Conservation (phyloP, 176 grass and related monocot species). For the Eremochloa ophiuroides region DNA sequence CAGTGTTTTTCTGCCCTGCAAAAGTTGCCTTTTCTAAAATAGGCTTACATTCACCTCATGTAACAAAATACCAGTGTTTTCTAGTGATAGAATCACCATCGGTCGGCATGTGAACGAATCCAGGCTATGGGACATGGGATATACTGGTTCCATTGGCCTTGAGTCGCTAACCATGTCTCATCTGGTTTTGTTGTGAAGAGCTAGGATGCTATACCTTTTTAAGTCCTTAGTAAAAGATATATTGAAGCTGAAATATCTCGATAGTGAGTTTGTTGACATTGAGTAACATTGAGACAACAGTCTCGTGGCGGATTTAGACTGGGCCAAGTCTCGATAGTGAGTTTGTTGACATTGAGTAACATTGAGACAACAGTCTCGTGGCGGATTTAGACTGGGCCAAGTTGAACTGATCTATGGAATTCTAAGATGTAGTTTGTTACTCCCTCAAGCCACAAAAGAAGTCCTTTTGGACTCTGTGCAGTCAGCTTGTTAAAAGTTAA, state of each 20-base stretch:
- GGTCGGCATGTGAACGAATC: not conserved
- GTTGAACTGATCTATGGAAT: not conserved
- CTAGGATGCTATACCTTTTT: not conserved
- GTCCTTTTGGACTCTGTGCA: not conserved
- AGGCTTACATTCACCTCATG: not conserved
- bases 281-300: not conserved
- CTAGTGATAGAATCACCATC: not conserved
- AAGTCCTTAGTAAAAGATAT: not conserved
- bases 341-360: not conserved
- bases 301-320: not conserved
- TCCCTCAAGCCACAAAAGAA: not conserved
- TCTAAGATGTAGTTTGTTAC: not conserved
- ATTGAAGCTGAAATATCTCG: not conserved
- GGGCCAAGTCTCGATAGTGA: not conserved
- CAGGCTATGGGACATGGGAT: not conserved
- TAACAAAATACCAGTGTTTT: constrained; percentile 9
- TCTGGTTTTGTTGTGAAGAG: not conserved
- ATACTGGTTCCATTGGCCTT: not conserved
- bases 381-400: not conserved
- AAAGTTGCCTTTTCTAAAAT: not conserved
- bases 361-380: not conserved
- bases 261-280: not conserved
- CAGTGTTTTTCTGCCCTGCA: not conserved
- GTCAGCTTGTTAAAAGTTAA: not conserved
- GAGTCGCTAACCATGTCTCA: not conserved